phyloP scores from a whole-genome alignment of 805 yeast genomes.

The Brettanomyces nanus region DNA sequence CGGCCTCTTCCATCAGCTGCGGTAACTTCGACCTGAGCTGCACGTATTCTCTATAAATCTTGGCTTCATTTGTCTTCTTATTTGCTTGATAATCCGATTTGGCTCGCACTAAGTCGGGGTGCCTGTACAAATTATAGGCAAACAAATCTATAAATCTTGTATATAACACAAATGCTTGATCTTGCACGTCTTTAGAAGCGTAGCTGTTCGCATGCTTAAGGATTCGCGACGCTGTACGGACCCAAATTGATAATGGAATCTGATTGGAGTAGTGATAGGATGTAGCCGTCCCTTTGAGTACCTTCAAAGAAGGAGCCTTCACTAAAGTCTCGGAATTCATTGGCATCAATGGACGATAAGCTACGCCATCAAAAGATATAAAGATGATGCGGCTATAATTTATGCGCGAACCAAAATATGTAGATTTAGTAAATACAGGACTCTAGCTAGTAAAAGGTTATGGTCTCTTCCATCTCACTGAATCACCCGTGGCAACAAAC shows the following conservation, averaged over 20 bases:
- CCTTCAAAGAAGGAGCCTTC: too few relatives aligned
- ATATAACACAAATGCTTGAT: slow-evolving; percentile 48
- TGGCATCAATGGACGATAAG: too few relatives aligned
- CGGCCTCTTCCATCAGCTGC: slow-evolving; percentile 25
- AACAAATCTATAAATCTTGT: slow-evolving; percentile 52
- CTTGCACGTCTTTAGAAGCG: slow-evolving; percentile 32
- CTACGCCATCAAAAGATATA: too few relatives aligned
- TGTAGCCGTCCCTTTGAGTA: slow-evolving; percentile 39
- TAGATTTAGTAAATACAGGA: too few relatives aligned
- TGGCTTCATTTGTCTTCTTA: slow-evolving; percentile 16
- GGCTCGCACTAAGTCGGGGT: slow-evolving; percentile 33
- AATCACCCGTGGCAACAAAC: slow-evolving; percentile 29
- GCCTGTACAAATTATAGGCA: slow-evolving; percentile 36
- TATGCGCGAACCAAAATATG: too few relatives aligned
- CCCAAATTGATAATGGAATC: slow-evolving; percentile 46
- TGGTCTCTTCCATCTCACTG: slow-evolving; percentile 31
- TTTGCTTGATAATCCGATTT: slow-evolving; percentile 14
- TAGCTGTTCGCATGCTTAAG: slow-evolving; percentile 40
- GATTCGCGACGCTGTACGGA: slow-evolving; percentile 43
- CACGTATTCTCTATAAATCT: slow-evolving; percentile 20
- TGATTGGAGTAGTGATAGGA: slow-evolving; percentile 44
- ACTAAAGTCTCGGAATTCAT: too few relatives aligned
- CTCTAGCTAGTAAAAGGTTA: too few relatives aligned
- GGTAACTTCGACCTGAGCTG: slow-evolving; percentile 15
- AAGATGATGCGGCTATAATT: too few relatives aligned